Percentiles rank a stretch among this genome's conserved stretches.
These are phyloP conservation scores for Neopestalotiopsis sp. DNA, from an alignment of 2,329 filamentous ascomycete species.

Conservation along the genomic window DNA sequence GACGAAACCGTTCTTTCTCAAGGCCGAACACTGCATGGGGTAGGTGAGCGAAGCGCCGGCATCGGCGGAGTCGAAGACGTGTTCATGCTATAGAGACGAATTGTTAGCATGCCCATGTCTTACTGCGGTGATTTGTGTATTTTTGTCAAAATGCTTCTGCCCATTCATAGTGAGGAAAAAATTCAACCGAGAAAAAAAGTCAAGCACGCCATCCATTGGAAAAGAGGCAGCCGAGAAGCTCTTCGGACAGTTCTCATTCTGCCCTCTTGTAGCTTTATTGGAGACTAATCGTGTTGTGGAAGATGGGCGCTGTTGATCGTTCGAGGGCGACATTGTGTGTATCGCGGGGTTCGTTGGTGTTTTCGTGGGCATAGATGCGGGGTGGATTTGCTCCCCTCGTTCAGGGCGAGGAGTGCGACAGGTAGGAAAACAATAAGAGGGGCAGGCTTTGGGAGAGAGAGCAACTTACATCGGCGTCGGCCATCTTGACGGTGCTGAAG, in stretches of 20 bases:
- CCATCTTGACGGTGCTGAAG: slow-evolving; percentile 56
- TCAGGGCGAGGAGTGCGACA: background rate
- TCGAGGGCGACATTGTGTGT: slow-evolving; percentile 5
- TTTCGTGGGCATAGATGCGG: slow-evolving; percentile 28
- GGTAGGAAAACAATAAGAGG: slow-evolving; percentile 1
- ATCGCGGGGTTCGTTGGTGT: slow-evolving; percentile 18
- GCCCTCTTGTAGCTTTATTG: background rate
- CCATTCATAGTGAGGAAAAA: background rate
- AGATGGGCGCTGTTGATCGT: background rate
- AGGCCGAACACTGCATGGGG: slow-evolving; percentile 99
- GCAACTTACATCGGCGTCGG: slow-evolving; percentile 59
- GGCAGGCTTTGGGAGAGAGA: background rate
- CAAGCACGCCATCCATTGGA: background rate
- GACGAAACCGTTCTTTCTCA: slow-evolving; percentile 99
- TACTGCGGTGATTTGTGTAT: background rate
- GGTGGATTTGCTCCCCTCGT: slow-evolving; percentile 25
- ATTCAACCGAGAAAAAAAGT: background rate
- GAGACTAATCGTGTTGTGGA: background rate
- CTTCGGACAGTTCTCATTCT: background rate
- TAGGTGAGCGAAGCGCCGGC: slow-evolving; percentile 93
- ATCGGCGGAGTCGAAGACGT: slow-evolving; percentile 88
- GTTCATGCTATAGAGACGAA: slow-evolving; percentile 59
- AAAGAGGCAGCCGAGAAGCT: background rate
- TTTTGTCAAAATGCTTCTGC: background rate
- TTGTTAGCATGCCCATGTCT: slow-evolving; percentile 16